A percentile compares a stretch with the other conserved stretches of the same genome.
phyloP scores from a whole-genome alignment of 2,329 filamentous ascomycete genomes.

The Dothiorella sarmentorum region DNA sequence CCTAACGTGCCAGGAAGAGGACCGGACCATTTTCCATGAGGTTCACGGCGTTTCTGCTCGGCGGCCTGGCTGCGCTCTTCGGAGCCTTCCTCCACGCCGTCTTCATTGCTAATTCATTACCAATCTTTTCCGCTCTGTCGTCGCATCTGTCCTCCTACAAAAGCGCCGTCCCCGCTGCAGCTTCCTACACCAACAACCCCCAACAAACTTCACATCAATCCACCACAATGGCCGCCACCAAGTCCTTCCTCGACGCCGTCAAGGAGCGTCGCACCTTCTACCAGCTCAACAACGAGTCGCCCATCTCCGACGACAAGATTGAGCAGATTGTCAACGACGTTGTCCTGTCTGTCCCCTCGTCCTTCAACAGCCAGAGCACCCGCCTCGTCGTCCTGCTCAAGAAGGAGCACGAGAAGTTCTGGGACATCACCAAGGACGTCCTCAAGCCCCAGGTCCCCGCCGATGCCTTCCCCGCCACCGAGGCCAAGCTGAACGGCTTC shows the following conservation, averaged over 20 bases:
- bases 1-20: too few species aligned
- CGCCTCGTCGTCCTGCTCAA: slow-evolving; percentile 75
- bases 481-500: slow-evolving; percentile 56
- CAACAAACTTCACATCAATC: slow-evolving; percentile 19
- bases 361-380: slow-evolving; percentile 87
- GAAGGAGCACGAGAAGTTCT: slow-evolving; percentile 81
- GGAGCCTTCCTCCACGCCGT: background rate
- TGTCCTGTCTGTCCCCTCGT: slow-evolving; percentile 68
- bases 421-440: slow-evolving; percentile 66
- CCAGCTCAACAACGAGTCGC: slow-evolving; percentile 60
- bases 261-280: slow-evolving; percentile 68
- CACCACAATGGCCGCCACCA: slow-evolving; percentile 38
- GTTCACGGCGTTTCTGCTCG: slow-evolving; percentile 13
- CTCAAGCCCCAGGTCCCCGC: slow-evolving; percentile 67
- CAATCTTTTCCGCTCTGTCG: slow-evolving; percentile 21
- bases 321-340: slow-evolving; percentile 59
- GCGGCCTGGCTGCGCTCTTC: background rate
- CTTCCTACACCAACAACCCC: background rate
- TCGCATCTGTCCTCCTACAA: slow-evolving; percentile 11
- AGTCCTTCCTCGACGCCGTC: slow-evolving; percentile 60
- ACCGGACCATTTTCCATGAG: background rate
- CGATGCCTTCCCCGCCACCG: slow-evolving; percentile 58
- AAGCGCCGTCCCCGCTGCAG: slow-evolving; percentile 7
- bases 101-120: slow-evolving; percentile 27
- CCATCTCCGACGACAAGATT: slow-evolving; percentile 58